Conservation (phyloP, 495 filamentous ascomycete genomes). For the Astrocystis sublimbata region DNA sequence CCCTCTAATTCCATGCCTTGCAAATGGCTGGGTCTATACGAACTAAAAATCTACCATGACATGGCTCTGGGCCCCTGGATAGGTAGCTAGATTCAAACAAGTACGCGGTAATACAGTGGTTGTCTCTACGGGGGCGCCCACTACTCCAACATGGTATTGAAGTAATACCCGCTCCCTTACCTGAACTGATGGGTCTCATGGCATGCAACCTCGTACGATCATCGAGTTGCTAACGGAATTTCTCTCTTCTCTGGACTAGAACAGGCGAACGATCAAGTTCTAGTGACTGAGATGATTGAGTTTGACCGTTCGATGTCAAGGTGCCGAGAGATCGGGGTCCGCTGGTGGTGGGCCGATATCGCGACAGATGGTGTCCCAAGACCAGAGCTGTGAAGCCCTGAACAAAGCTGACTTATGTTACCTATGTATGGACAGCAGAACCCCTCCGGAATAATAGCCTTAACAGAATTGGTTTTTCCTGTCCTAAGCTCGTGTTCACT, state of each 20-base stretch:
- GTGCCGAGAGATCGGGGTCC: not conserved
- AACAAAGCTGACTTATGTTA: too few relatives aligned
- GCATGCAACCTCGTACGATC: constrained; percentile 14
- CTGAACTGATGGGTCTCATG: not conserved
- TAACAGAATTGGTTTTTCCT: too few relatives aligned
- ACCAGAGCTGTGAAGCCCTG: not conserved
- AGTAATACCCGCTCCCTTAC: not conserved
- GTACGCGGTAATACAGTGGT: not conserved
- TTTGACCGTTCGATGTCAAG: not conserved
- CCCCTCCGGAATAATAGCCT: not conserved
- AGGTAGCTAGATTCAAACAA: not conserved
- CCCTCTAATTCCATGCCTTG: not conserved
- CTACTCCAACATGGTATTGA: not conserved
- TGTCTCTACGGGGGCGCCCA: not conserved
- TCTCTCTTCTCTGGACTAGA: not conserved
- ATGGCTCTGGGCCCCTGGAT: constrained; percentile 12
- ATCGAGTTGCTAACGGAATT: not conserved
- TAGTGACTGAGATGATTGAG: not conserved
- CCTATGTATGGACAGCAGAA: too few relatives aligned
- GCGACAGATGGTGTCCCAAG: constrained; percentile 2
- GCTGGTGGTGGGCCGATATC: constrained; percentile 11
- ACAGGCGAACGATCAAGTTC: not conserved
- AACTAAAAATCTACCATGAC: constrained; percentile 1
- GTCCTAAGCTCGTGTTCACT: not conserved
- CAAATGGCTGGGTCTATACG: not conserved